These are phyloP conservation scores for Colletotrichum spinosum DNA, from an alignment of 2,329 filamentous ascomycete genomes.

Conservation along the genomic window DNA sequence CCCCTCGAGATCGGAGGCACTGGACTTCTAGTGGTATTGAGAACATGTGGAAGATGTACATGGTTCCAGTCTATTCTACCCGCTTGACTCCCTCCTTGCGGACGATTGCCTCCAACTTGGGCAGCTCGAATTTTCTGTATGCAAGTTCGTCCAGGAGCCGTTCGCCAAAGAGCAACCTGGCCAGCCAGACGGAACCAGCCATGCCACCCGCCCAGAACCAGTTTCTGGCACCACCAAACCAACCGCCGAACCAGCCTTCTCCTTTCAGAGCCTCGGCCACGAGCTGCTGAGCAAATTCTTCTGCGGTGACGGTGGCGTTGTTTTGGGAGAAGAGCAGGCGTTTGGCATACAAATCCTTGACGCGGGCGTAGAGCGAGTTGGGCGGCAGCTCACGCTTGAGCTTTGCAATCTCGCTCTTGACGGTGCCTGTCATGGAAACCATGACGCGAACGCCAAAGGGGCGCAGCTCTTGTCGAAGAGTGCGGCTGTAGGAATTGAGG, in stretches of 20 bases:
- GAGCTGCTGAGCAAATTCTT: conserved; percentile 56
- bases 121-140: conserved; percentile 53
- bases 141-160: conserved; percentile 44
- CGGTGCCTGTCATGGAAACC: conserved; percentile 66
- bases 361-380: conserved; percentile 59
- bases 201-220: conserved; percentile 51
- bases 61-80: background rate
- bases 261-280: conserved; percentile 56
- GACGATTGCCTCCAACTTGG: conserved; percentile 40
- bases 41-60: background rate
- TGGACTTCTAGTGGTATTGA: background rate
- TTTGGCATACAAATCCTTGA: conserved; percentile 58
- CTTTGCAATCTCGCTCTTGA: conserved; percentile 61
- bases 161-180: conserved; percentile 46
- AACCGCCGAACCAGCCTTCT: conserved; percentile 48
- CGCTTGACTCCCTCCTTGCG: conserved; percentile 26
- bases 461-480: conserved; percentile 63
- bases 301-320: conserved; percentile 56
- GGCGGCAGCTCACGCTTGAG: conserved; percentile 55
- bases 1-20: no score
- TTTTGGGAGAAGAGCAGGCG: conserved; percentile 62
- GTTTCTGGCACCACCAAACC: conserved; percentile 48
- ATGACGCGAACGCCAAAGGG: conserved; percentile 68
- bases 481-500: conserved; percentile 64
- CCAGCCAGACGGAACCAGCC: conserved; percentile 44